These are phyloP conservation scores for Mycena venus DNA, from an alignment of 768 basidiomycete genomes.

Conservation along the genomic window DNA sequence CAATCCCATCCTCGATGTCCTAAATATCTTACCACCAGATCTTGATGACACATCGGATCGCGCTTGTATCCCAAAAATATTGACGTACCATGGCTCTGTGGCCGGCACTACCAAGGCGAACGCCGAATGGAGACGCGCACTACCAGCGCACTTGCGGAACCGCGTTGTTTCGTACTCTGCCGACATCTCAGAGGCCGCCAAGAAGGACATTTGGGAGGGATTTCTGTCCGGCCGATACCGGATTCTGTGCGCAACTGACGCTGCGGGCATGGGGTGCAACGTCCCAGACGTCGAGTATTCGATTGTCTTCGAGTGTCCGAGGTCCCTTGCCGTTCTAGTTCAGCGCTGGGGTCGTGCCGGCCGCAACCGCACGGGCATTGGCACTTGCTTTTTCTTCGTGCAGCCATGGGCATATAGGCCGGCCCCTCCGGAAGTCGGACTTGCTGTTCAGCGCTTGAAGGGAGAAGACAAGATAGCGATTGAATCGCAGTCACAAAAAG, in stretches of 20 bases:
- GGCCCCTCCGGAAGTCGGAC: not conserved
- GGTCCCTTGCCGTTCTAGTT: slow-evolving; percentile 27
- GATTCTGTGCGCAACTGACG: slow-evolving; percentile 45
- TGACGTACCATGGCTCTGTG: slow-evolving; percentile 2
- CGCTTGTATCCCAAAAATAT: slow-evolving; percentile 25
- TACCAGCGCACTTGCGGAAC: slow-evolving; percentile 32
- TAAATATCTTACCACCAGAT: slow-evolving; percentile 29
- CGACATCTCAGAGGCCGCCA: slow-evolving; percentile 33
- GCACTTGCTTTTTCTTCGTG: slow-evolving; percentile 29
- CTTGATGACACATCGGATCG: not conserved
- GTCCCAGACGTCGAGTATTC: slow-evolving; percentile 39
- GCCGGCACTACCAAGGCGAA: slow-evolving; percentile 16
- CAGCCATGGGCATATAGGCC: slow-evolving; percentile 30
- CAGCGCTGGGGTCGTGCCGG: slow-evolving; percentile 38
- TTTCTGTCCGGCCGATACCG: slow-evolving; percentile 24
- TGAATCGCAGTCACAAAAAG: slow-evolving; percentile 9
- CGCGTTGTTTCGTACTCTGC: slow-evolving; percentile 36
- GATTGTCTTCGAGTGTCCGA: slow-evolving; percentile 38
- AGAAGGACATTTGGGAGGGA: no score
- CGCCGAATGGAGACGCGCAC: slow-evolving; percentile 23
- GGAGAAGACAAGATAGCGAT: not conserved
- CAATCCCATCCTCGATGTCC: slow-evolving; percentile 34
- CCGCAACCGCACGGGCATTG: not conserved
- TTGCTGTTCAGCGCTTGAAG: slow-evolving; percentile 1
- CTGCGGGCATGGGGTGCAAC: slow-evolving; percentile 49